Percentiles rank a stretch among this genome's conserved stretches.
Evolutionary conservation across 2,329 filamentous ascomycete species (phyloP).

Genomic region (Fusarium dimerum): DNA sequence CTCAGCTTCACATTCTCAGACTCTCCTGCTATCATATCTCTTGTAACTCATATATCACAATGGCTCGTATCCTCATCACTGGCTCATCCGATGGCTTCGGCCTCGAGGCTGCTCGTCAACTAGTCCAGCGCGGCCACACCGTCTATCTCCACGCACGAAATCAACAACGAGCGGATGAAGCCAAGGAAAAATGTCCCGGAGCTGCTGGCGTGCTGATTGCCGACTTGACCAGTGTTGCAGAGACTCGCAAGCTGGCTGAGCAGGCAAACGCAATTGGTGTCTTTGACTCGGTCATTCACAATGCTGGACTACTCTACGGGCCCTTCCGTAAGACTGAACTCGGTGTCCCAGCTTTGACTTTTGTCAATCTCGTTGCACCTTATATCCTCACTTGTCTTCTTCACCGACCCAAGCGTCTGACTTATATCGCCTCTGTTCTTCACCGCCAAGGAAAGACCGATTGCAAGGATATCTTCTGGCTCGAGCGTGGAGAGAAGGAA

Average conservation of each 20-base stretch:
- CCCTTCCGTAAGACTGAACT: conserved; percentile 19
- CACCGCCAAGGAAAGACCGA: conserved; percentile 17
- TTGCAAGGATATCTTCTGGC: conserved; percentile 22
- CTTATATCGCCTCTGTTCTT: conserved; percentile 19
- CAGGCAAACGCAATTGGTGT: conserved; percentile 22
- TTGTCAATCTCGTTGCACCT: conserved; percentile 23
- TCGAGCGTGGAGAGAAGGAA: conserved; percentile 13
- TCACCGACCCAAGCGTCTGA: conserved; percentile 18
- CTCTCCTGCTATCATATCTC: no score
- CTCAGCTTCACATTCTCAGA: no score
- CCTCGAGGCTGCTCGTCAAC: conserved; percentile 23
- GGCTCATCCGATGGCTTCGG: conserved; percentile 28
- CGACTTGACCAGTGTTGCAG: conserved; percentile 20
- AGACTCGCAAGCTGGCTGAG: conserved; percentile 22
- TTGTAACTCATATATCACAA: conserved; percentile 1
- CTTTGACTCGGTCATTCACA: conserved; percentile 23
- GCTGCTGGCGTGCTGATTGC: conserved; percentile 19
- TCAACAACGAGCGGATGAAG: conserved; percentile 19
- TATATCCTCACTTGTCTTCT: conserved; percentile 25
- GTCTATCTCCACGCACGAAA: conserved; percentile 26
- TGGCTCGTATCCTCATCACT: conserved; percentile 28
- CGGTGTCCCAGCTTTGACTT: conserved; percentile 18
- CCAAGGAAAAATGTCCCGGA: conserved; percentile 13
- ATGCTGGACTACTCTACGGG: conserved; percentile 20
- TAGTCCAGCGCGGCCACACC: conserved; percentile 20